Percentiles rank a stretch among this genome's conserved stretches.
Evolutionary conservation across 202 grass and related monocot genomes (phyloP).

Genomic region (Carex sylvatica): DNA sequence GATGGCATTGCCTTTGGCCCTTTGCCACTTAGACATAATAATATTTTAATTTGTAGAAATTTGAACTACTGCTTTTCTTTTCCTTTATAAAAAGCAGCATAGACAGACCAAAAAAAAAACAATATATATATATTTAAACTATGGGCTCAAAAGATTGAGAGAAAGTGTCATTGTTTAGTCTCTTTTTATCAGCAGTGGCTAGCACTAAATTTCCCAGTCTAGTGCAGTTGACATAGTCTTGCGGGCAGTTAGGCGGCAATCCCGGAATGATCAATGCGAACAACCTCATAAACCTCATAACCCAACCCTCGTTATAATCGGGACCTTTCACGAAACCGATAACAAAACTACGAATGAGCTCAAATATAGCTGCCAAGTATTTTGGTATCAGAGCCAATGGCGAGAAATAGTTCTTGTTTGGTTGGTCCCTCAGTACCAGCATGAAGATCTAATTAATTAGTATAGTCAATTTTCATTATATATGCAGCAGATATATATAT

Average conservation of each 20-base stretch:
- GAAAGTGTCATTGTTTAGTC: not conserved
- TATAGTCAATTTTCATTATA: not conserved
- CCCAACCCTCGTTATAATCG: conserved; percentile 53
- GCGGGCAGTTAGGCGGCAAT: conserved; percentile 48
- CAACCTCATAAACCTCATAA: conserved; percentile 41
- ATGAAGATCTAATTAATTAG: not conserved
- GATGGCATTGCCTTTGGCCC: too few species aligned
- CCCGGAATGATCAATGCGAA: conserved; percentile 61
- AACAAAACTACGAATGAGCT: conserved; percentile 63
- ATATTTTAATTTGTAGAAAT: too few species aligned
- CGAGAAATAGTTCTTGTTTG: conserved; percentile 92
- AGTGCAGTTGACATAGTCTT: conserved; percentile 65
- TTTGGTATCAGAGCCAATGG: conserved; percentile 41
- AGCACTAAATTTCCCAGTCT: conserved; percentile 38
- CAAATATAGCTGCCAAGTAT: conserved; percentile 40
- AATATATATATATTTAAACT: too few species aligned
- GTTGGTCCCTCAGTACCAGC: conserved; percentile 52
- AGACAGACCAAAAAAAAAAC: too few species aligned
- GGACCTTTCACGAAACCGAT: conserved; percentile 45
- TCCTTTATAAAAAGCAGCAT: too few species aligned
- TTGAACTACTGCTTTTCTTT: too few species aligned
- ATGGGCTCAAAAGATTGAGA: not conserved
- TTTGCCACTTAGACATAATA: too few species aligned
- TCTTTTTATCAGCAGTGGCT: not conserved
- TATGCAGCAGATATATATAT: not conserved